Percentiles rank a stretch among this genome's conserved stretches.
phyloP scores from a whole-genome alignment of 345 rosid species.

The Balakata baccata region DNA sequence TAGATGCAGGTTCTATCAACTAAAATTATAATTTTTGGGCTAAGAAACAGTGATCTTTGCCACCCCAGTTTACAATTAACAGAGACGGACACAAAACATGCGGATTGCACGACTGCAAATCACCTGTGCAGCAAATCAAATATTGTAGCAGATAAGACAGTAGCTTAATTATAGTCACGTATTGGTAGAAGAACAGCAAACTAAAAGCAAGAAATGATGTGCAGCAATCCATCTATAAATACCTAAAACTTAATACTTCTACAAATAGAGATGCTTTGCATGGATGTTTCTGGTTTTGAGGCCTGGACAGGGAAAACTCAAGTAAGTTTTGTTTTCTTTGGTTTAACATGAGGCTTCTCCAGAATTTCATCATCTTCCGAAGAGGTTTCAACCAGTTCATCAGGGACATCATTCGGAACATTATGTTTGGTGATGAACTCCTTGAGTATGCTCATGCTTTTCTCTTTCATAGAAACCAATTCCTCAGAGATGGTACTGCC shows the following conservation, averaged over 20 bases:
- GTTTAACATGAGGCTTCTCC: constrained; percentile 40
- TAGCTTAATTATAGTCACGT: neutral
- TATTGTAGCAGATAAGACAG: neutral
- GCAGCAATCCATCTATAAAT: neutral
- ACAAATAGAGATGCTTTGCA: neutral
- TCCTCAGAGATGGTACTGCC: constrained; percentile 52
- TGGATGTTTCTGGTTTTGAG: neutral
- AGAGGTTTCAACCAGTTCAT: constrained; percentile 50
- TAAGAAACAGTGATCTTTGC: too few relatives aligned
- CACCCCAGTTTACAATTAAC: neutral
- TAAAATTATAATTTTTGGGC: too few relatives aligned
- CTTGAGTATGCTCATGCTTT: constrained; percentile 69
- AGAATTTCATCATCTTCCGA: constrained; percentile 46
- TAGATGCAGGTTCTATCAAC: too few relatives aligned
- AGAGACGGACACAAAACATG: neutral
- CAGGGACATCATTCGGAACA: constrained; percentile 72
- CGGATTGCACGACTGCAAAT: neutral
- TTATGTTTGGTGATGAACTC: constrained; percentile 83
- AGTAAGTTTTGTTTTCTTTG: constrained; percentile 65
- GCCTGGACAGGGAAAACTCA: constrained; percentile 14
- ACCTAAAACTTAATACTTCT: neutral
- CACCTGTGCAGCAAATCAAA: neutral
- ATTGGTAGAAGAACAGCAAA: neutral
- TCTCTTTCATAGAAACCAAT: constrained; percentile 66
- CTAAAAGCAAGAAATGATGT: neutral